Conservation (phyloP, 2,329 filamentous ascomycete genomes). For the Colletotrichum chrysophilum region DNA sequence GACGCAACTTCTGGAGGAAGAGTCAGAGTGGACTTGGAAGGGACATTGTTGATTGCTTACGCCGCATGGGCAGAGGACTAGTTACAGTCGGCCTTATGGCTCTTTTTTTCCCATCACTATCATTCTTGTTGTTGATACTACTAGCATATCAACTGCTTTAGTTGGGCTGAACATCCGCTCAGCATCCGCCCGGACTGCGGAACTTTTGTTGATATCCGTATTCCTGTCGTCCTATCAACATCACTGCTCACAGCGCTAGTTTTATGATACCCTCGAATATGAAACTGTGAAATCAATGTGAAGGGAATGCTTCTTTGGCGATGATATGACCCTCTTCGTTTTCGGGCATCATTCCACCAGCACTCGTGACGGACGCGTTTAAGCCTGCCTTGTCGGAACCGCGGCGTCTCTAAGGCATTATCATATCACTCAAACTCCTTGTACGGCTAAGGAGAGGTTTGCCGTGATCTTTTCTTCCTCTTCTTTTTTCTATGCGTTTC, state of each 20-base stretch:
- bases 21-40: neutral
- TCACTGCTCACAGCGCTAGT: neutral
- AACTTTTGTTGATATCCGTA: neutral
- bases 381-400: no score
- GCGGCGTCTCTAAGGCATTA: neutral
- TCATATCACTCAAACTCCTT: neutral
- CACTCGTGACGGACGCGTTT: neutral
- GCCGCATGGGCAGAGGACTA: neutral
- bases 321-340: no score
- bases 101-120: neutral
- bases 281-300: accelerated
- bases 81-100: neutral
- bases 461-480: neutral
- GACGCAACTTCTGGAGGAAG: neutral
- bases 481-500: no score
- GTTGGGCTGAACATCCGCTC: neutral
- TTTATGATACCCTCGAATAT: neutral
- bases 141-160: neutral
- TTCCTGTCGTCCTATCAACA: neutral
- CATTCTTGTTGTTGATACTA: neutral
- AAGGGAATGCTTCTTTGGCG: neutral
- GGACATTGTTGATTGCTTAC: neutral
- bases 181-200: neutral
- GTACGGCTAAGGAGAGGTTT: neutral
- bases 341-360: no score